Conservation (phyloP, 2,329 filamentous ascomycete genomes). For the Claviceps quebecensis region DNA sequence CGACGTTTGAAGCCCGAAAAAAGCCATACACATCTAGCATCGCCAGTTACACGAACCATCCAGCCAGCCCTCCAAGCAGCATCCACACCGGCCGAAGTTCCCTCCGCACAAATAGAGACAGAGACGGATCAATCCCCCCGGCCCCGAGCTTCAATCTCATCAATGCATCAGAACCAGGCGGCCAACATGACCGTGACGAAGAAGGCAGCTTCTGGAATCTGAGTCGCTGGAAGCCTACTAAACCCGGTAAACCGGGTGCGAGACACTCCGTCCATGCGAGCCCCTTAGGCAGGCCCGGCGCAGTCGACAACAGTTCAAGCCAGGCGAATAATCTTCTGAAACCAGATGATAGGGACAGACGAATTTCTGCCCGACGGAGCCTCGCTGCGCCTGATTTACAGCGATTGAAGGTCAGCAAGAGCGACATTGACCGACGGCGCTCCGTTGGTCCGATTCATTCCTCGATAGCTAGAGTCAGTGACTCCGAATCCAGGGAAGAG, state of each 20-base stretch:
- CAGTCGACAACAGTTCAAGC: conserved; percentile 1
- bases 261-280: conserved; percentile 16
- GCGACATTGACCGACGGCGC: conserved; percentile 13
- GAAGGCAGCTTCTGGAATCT: conserved; percentile 42
- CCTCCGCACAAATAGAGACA: conserved; percentile 11
- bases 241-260: conserved; percentile 24
- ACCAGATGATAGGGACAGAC: conserved; percentile 22
- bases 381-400: conserved; percentile 16
- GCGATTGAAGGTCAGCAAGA: conserved; percentile 13
- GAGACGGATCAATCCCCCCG: conserved; percentile 25
- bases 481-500: conserved; percentile 10
- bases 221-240: conserved; percentile 33
- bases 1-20: conserved; percentile 32
- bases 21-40: conserved; percentile 25
- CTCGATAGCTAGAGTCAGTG: conserved; percentile 10
- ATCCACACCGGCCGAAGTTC: conserved; percentile 15
- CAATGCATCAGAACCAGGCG: conserved; percentile 16
- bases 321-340: conserved; percentile 11
- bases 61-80: conserved; percentile 27
- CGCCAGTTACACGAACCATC: conserved; percentile 10
- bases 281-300: conserved; percentile 10
- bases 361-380: conserved; percentile 16
- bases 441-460: conserved; percentile 15
- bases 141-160: conserved; percentile 42
- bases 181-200: conserved; percentile 28